Evolutionary conservation across 192 early-diverging fungal species (phyloP).

Genomic region (Coemansia sp.): DNA sequence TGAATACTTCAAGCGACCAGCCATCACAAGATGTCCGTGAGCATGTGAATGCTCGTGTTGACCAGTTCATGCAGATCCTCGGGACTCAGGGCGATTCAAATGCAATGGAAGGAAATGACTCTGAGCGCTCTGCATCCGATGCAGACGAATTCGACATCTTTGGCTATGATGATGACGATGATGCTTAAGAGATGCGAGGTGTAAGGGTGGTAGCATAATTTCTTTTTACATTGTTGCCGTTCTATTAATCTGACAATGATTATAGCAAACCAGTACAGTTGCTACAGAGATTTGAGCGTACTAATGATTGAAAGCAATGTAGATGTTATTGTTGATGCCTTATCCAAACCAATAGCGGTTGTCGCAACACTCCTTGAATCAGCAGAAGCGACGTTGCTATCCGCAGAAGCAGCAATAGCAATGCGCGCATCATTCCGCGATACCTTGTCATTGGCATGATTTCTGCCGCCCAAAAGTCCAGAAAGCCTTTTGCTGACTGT

Average conservation of each 20-base stretch:
- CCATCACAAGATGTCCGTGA: conserved; percentile 21
- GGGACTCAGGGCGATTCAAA: conserved; percentile 5
- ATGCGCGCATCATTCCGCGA: not conserved
- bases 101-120: not conserved
- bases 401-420: not conserved
- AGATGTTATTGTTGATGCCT: conserved; percentile 4
- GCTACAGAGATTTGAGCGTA: conserved; percentile 8
- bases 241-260: too few species aligned
- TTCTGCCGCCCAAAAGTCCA: conserved; percentile 22
- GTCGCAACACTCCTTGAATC: not conserved
- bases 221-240: too few species aligned
- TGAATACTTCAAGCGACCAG: conserved; percentile 5
- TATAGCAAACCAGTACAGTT: conserved; percentile 5
- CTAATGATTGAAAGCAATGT: conserved; percentile 26
- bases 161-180: not conserved
- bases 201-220: too few species aligned
- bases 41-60: conserved; percentile 27
- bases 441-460: not conserved
- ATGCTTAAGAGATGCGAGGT: not conserved
- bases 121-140: too few species aligned
- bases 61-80: conserved; percentile 34
- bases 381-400: too few species aligned
- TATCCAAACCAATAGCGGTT: not conserved
- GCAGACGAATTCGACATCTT: not conserved
- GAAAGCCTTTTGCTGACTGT: conserved; percentile 32